phyloP scores from a whole-genome alignment of 176 grass and related monocot species.

The Bonia amplexicaulis region DNA sequence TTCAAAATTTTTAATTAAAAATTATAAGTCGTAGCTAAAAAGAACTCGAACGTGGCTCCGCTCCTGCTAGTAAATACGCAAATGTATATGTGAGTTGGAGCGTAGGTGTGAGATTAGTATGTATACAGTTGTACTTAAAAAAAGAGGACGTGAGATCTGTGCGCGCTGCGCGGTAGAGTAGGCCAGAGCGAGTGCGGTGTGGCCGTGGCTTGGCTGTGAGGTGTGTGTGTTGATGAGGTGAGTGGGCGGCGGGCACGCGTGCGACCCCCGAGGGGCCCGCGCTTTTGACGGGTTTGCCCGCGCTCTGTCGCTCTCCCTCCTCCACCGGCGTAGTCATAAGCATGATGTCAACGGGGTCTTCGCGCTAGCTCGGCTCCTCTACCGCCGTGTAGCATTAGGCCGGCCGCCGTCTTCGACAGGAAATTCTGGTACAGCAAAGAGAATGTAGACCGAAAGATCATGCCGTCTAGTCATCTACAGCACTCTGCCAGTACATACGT shows the following conservation, averaged over 20 bases:
- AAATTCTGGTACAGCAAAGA: neutral
- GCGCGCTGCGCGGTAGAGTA: neutral
- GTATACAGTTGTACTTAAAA: no score
- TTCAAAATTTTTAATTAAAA: no score
- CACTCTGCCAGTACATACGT: neutral
- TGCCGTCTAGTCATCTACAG: neutral
- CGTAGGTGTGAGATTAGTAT: no score
- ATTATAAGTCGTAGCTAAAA: no score
- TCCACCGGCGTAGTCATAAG: neutral
- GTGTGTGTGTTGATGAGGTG: neutral
- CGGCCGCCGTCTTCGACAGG: slow-evolving; percentile 10
- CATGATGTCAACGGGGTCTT: slow-evolving; percentile 35
- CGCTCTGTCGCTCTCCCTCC: neutral
- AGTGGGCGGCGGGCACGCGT: slow-evolving; percentile 63
- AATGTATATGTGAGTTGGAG: no score
- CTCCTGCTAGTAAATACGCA: no score
- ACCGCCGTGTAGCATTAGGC: neutral
- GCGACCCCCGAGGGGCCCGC: slow-evolving; percentile 17
- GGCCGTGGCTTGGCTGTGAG: neutral
- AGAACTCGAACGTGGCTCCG: no score
- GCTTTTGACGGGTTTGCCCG: slow-evolving; percentile 36
- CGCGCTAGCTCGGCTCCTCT: neutral
- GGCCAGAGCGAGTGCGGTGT: neutral
- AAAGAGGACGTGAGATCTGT: neutral
- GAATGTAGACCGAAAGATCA: neutral